A percentile compares a stretch with the other conserved stretches of the same genome.
Conservation (phyloP, 2,329 filamentous ascomycete genomes). For the Magnaporthiopsis rhizophila region DNA sequence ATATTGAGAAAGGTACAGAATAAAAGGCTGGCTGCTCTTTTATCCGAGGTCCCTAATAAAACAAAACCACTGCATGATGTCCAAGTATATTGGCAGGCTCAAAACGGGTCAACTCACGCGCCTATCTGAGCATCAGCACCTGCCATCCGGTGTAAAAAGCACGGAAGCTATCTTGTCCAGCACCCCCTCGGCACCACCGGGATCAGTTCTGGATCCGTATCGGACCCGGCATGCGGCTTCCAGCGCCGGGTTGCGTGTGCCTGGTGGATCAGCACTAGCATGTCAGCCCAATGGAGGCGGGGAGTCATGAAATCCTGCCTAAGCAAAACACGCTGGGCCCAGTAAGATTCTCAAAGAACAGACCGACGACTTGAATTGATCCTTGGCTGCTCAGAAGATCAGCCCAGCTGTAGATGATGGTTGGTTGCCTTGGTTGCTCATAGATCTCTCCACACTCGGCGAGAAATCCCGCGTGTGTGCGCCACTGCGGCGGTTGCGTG, state of each 20-base stretch:
- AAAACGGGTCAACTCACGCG: too few species aligned
- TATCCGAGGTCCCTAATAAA: background rate
- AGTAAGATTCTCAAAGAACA: background rate
- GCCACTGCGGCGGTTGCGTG: background rate
- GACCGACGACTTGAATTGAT: background rate
- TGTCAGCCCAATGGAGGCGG: background rate
- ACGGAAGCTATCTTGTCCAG: too few species aligned
- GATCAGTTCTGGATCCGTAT: background rate
- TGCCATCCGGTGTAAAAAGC: background rate
- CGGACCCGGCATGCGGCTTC: background rate
- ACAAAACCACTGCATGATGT: too few species aligned
- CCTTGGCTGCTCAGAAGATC: background rate
- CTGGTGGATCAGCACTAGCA: background rate
- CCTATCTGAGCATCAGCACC: too few species aligned
- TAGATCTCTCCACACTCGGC: background rate
- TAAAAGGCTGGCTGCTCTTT: too few species aligned
- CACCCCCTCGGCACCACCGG: too few species aligned
- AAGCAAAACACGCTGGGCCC: background rate
- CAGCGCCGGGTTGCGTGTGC: background rate
- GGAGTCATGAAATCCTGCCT: background rate
- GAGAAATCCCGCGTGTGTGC: background rate
- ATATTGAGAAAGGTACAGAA: background rate
- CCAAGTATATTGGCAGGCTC: too few species aligned
- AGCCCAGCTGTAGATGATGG: background rate
- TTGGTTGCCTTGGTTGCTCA: too few species aligned